phyloP scores from a whole-genome alignment of 2,329 filamentous ascomycete species.

The Tolypocladium inflatum region DNA sequence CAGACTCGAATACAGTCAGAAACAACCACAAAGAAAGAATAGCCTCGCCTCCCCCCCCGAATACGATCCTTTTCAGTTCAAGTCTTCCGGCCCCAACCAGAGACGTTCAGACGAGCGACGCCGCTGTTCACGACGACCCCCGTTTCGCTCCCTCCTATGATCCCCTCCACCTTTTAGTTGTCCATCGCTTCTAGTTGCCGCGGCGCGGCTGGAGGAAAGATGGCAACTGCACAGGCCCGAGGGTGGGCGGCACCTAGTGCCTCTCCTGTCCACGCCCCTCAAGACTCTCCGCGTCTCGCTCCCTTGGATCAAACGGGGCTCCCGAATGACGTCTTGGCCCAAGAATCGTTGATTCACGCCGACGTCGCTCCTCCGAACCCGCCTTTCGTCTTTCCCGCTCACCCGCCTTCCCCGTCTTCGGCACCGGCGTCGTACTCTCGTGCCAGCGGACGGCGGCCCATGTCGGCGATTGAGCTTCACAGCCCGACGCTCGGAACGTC shows the following conservation, averaged over 20 bases:
- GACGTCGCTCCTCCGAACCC: constrained; percentile 47
- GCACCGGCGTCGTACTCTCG: constrained; percentile 38
- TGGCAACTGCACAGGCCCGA: constrained; percentile 31
- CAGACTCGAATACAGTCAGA: not conserved
- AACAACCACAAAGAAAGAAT: not conserved
- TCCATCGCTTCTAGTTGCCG: constrained; percentile 34
- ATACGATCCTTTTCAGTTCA: not conserved
- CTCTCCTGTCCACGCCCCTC: constrained; percentile 14
- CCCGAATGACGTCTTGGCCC: not conserved
- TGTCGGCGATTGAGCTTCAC: constrained; percentile 41
- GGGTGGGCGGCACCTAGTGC: constrained; percentile 23
- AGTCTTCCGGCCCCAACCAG: not conserved
- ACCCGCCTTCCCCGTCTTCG: constrained; percentile 32
- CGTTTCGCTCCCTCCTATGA: constrained; percentile 26
- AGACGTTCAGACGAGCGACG: not conserved
- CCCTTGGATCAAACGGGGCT: constrained; percentile 8
- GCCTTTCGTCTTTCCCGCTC: constrained; percentile 53
- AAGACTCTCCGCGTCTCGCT: constrained; percentile 13
- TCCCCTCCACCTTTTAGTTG: constrained; percentile 24
- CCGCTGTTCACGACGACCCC: not conserved
- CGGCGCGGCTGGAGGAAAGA: constrained; percentile 36
- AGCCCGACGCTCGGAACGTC: constrained; percentile 19
- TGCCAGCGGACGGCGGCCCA: constrained; percentile 38
- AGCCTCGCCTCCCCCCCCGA: not conserved
- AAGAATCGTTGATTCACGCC: constrained; percentile 5